Percentiles rank a stretch among this genome's conserved stretches.
These are phyloP conservation scores for Tilletiaria anomala DNA, from an alignment of 1,284 basidiomycete species.

Conservation along the genomic window DNA sequence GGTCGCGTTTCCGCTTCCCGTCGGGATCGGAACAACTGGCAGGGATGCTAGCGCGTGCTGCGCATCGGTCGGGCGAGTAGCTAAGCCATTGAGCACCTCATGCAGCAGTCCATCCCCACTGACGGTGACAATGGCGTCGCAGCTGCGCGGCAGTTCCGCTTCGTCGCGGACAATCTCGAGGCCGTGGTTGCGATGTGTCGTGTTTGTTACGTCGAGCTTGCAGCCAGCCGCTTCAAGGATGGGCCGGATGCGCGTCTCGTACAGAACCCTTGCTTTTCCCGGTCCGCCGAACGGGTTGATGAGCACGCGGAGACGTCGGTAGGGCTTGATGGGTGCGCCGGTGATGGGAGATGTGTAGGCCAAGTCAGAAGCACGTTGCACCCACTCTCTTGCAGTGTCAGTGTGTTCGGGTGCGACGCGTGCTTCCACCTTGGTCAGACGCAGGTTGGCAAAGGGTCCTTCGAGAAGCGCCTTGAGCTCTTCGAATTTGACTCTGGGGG, in stretches of 20 bases:
- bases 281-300: conserved; percentile 79
- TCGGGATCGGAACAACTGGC: conserved; percentile 72
- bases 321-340: conserved; percentile 11
- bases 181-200: conserved; percentile 51
- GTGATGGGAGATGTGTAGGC: conserved; percentile 10
- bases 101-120: conserved; percentile 82
- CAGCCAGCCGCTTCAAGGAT: conserved; percentile 66
- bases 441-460: conserved; percentile 21
- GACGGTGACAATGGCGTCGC: conserved; percentile 57
- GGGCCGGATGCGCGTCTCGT: conserved; percentile 57
- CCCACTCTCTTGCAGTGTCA: conserved; percentile 6
- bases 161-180: conserved; percentile 48
- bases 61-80: conserved; percentile 53
- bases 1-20: conserved; percentile 72
- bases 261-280: conserved; percentile 56
- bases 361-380: conserved; percentile 5
- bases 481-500: not conserved
- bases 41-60: conserved; percentile 52
- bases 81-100: conserved; percentile 84
- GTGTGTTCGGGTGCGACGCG: conserved; percentile 9
- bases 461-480: conserved; percentile 13
- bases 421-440: conserved; percentile 27
- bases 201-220: conserved; percentile 50
- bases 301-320: conserved; percentile 45
- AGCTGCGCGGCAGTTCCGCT: conserved; percentile 48